These are phyloP conservation scores for Hypholoma sublateritium DNA, from an alignment of 768 basidiomycete species.

Conservation along the genomic window DNA sequence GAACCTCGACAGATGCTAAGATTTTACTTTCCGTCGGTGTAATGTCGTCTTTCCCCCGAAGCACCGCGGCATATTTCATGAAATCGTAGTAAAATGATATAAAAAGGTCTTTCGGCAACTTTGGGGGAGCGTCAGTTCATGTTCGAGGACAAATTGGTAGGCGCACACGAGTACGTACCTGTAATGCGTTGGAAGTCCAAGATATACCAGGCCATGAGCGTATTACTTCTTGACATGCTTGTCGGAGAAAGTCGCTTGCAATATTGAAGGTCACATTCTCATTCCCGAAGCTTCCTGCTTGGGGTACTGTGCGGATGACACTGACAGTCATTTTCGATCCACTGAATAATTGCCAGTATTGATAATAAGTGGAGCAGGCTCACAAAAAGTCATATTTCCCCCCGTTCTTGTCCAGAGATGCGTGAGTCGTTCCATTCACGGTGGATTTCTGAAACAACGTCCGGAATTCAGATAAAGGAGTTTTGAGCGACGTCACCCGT, in stretches of 20 bases:
- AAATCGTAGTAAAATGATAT: conserved; percentile 52
- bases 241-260: conserved; percentile 57
- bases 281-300: conserved; percentile 32
- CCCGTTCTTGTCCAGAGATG: too few species aligned
- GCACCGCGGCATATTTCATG: conserved; percentile 37
- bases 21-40: conserved; percentile 40
- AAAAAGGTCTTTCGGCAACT: conserved; percentile 52
- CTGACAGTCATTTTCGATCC: conserved; percentile 35
- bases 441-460: too few species aligned
- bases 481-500: too few species aligned
- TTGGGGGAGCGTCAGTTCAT: conserved; percentile 24
- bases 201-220: conserved; percentile 58
- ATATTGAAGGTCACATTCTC: conserved; percentile 52
- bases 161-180: conserved; percentile 30
- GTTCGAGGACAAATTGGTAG: not conserved
- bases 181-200: conserved; percentile 58
- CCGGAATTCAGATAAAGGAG: too few species aligned
- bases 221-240: conserved; percentile 59
- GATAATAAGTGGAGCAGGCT: too few species aligned
- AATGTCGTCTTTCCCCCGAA: conserved; percentile 34
- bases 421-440: too few species aligned
- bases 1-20: conserved; percentile 44
- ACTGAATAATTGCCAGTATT: too few species aligned
- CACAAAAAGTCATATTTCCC: too few species aligned
- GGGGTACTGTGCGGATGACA: conserved; percentile 51